Evolutionary conservation across 2,329 filamentous ascomycete genomes (phyloP), one percentile per base, ranked within the genome.

Genomic region (Eutypella sp.): DNA sequence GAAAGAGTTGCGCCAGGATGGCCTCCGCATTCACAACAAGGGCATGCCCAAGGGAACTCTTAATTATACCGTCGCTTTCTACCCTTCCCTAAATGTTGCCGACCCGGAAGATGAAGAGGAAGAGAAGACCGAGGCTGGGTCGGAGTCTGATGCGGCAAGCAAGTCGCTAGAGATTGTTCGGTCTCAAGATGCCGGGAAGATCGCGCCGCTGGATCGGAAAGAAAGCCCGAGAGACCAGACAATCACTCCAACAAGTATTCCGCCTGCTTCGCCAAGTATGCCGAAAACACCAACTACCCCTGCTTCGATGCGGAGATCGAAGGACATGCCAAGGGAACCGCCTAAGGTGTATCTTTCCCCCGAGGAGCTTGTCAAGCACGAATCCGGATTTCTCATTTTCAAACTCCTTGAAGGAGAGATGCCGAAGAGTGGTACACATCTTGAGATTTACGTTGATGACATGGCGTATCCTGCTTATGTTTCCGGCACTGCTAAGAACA

Each of bases 381-480:
- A 97, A 70, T 93, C 88, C 46, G 93, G 93, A 53, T 78, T 99
- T 46, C 76, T 99, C 52, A 87, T 99, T 45, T 97, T 99, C 78
- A 92, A 91, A 62, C 80, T 99, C 47, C 81, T 96, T 63, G 91
- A 97, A 50, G 90, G 85, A 20, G 86, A 96, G 45, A 78, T 99
- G 62, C 79, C 88, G 1, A 82, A 87, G 52, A 80, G 75, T 43
- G 80, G 91, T 54, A 85, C 82, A 24, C 85, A 89, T 50, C 73
- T 99, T 19, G 90, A 99, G 65, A 81, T 99, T 7, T 74, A 92
- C 52, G 93, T 97, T 65, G 93, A 99, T 65, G 93, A 99, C 63
- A 90, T 93, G 79, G 81, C 89, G 25, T 97, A 93, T 70, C 86
- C 93, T 0, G 87, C 90, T 1, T 97, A 96, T 63, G 76, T 81